These are phyloP conservation scores for Dorcoceras hygrometricum DNA, from an alignment of 257 asterid species.

Conservation along the genomic window DNA sequence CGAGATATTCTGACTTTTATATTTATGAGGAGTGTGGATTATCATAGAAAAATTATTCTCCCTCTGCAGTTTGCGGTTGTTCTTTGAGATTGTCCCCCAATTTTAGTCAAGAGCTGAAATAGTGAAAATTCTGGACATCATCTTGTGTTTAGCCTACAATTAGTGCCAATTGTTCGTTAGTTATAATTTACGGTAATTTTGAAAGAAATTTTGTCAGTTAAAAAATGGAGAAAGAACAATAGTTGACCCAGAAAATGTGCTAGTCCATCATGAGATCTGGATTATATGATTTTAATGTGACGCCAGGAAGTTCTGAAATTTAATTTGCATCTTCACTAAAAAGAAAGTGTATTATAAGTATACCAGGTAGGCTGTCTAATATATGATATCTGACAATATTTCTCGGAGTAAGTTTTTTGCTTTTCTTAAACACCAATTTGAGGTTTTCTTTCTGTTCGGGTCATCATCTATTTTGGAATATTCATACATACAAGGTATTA, in stretches of 20 bases:
- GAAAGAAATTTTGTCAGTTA: neutral
- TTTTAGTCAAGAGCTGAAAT: neutral
- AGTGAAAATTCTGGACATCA: neutral
- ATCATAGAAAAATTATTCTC: too few species aligned
- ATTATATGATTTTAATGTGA: neutral
- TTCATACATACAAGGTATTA: slow-evolving; percentile 12
- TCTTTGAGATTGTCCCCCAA: neutral
- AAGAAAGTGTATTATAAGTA: neutral
- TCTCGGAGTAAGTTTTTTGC: neutral
- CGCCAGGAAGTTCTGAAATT: neutral
- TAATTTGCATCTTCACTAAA: neutral
- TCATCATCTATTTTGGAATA: slow-evolving; percentile 7
- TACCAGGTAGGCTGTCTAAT: neutral
- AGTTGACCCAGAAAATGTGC: neutral
- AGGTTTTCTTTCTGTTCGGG: slow-evolving; percentile 16
- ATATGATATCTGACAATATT: neutral
- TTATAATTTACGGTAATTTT: neutral
- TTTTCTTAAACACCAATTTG: slow-evolving; percentile 3
- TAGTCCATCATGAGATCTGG: neutral
- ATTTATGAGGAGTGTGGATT: neutral
- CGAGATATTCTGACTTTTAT: neutral
- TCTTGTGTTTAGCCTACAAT: too few species aligned
- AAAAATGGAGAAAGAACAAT: neutral
- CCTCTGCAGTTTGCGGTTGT: too few species aligned
- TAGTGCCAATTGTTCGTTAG: neutral